Base-by-base conservation (phyloP, 179 eudicot species). In the Silene vulgaris region DNA sequence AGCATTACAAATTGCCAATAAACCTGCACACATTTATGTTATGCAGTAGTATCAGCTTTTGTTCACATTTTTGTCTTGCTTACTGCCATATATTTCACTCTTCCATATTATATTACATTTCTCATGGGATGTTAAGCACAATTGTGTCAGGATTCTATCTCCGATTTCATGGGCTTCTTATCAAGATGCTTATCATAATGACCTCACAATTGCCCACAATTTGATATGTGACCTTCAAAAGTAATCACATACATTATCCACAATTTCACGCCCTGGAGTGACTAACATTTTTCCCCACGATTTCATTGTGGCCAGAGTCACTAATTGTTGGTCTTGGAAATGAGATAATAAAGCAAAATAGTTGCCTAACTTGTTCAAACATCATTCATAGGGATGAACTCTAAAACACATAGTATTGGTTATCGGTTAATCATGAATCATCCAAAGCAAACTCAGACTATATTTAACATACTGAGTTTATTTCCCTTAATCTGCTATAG, bases 1-100 rank as follows among this genome's bases (percentile, higher is more conserved):
- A 82, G 86, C 88, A 87, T 86, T 84, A 85, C 81, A 67, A 70
- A 64, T 84, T 78, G 88, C 84, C 83, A 72, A 77, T 74, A 85
- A 75, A 90, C 96, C 96, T 92, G 96, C 96, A 92, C 82, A 89
- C 77, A 92, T 88, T 80, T 84, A 80, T 82, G 87, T 85, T 85
- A 85, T 78, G 85, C 82, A 80, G 72, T 29, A 74, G 74, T 69
- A 82, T 71, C 79, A 77, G 74, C 78, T 75, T 69, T 74, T n/a
- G 54, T 74, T 74, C 45, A 56, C 73, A 76, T 69, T 74, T 77
- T 80, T 52, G 4, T n/a, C 73, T 57, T 26, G 74, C 9, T 48
- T 74, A 77, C 14, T 77, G 32, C 67, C 23, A 56, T 50, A 40
- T 59, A 19, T 75, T 56, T 37, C 54, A 19, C 43, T 70, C 66